Base-by-base conservation (phyloP, 2,329 filamentous ascomycete species). In the Laburnicola sp. region DNA sequence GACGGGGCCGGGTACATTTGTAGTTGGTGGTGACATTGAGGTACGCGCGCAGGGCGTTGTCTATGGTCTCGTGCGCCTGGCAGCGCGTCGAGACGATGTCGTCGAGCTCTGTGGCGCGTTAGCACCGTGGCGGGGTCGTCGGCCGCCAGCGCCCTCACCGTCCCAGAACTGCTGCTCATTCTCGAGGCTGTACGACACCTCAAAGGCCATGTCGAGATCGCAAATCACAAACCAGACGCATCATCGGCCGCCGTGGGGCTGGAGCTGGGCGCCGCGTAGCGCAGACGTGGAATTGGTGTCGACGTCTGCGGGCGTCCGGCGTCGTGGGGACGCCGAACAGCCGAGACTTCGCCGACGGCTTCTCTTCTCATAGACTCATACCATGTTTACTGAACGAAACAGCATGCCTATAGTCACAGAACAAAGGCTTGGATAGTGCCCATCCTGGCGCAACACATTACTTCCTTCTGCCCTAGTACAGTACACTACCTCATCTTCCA, bases 161-260 rank as follows among this genome's bases (percentile, higher is more conserved):
- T 86, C 81, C 93, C 91, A 97, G 77, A 96, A 91, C 75, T 92
- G 86, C 73, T 91, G 83, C 76, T 91, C 89, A 74, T 85, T 86
- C 75, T 92, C 87, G 74, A 89, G 81, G 69, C 80, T 81, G 74
- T 84, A 82, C 64, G 81, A 82, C 68, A 82, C 82, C 74, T 91
- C 87, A 75, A 84, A 83, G 77, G 88, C 76, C 84, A 86, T 86
- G 60, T 66, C 75, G 67, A 59, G 60, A 66, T 73, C 66, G 69
- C 62, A 60, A 59, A 51, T 50, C 58, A 59, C 57, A 59, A 60
- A 55, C 55, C 62, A 71, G 55, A 72, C 68, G 64, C 71, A 74
- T 73, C 62, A 58, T 71, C 68, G 51, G 59, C 53, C 53, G 57
- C 59, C 54, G 58, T 45, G 59, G 16, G 16, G 16, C 16, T 16